Percentiles rank a stretch among this genome's conserved stretches.
These are phyloP conservation scores for Colletotrichum kahawae DNA, from an alignment of 2,329 filamentous ascomycete genomes.

Conservation along the genomic window DNA sequence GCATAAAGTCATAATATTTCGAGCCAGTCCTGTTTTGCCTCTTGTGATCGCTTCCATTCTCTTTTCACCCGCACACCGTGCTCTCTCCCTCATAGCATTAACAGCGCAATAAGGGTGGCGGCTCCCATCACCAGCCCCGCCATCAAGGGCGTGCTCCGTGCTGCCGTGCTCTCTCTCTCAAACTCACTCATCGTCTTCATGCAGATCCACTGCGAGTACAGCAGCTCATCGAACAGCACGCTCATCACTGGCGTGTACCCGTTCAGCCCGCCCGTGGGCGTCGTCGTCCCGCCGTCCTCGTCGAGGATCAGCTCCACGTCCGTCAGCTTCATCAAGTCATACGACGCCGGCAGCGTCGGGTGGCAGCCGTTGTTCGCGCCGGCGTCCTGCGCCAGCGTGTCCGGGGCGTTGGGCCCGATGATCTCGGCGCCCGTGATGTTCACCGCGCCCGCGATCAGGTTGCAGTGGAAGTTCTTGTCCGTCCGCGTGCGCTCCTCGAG, in stretches of 20 bases:
- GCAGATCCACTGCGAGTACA: slow-evolving; percentile 22
- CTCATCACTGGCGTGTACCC: slow-evolving; percentile 21
- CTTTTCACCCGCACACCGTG: background rate
- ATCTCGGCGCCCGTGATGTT: slow-evolving; percentile 16
- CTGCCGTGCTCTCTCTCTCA: background rate
- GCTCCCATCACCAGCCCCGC: background rate
- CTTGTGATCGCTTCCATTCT: background rate
- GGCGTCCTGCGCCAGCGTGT: background rate
- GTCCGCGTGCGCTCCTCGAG: slow-evolving; percentile 16
- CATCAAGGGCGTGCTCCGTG: background rate
- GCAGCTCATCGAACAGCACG: slow-evolving; percentile 14
- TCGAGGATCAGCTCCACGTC: slow-evolving; percentile 18
- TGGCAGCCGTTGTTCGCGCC: slow-evolving; percentile 1
- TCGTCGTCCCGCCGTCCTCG: background rate
- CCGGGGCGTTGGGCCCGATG: slow-evolving; percentile 15
- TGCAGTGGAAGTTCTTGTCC: slow-evolving; percentile 18
- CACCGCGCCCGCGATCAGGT: slow-evolving; percentile 18
- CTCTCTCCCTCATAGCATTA: slow-evolving; percentile 2
- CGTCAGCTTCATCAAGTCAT: slow-evolving; percentile 14
- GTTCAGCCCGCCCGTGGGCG: slow-evolving; percentile 11
- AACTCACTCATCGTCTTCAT: slow-evolving; percentile 22
- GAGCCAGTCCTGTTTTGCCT: slow-evolving; percentile 17
- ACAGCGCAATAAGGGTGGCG: background rate
- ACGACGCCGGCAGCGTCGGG: slow-evolving; percentile 5
- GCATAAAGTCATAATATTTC: slow-evolving; percentile 12